These are phyloP conservation scores for Saccharomycopsis sp. DNA, from an alignment of 805 yeast species.

Conservation along the genomic window DNA sequence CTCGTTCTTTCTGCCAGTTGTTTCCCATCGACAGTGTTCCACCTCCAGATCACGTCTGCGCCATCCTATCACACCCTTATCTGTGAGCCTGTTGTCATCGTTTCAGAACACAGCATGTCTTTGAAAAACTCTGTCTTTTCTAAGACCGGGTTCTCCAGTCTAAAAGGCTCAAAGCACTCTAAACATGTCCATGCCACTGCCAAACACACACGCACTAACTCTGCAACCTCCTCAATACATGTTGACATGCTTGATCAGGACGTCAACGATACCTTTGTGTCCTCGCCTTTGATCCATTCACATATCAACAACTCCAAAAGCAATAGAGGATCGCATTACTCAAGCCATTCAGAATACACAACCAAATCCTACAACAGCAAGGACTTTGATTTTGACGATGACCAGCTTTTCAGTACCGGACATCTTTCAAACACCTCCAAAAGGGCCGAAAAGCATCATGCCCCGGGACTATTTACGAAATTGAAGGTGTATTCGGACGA, in stretches of 20 bases:
- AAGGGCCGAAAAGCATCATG: neutral
- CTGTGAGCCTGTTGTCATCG: neutral
- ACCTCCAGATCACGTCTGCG: neutral
- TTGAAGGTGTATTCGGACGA: conserved; percentile 18
- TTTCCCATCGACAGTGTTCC: neutral
- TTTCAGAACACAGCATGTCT: neutral
- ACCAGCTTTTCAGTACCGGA: neutral
- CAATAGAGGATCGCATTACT: neutral
- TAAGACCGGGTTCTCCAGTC: neutral
- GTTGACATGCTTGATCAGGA: conserved; percentile 1
- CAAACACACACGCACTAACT: neutral
- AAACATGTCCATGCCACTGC: neutral
- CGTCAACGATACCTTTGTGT: neutral
- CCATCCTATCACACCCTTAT: neutral
- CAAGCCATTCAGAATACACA: neutral
- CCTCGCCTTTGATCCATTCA: neutral
- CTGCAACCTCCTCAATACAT: neutral
- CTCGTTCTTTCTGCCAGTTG: neutral
- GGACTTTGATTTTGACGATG: conserved; percentile 3
- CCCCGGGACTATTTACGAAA: conserved; percentile 12
- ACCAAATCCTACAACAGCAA: neutral
- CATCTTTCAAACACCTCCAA: neutral
- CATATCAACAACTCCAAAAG: neutral
- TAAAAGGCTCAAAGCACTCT: neutral
- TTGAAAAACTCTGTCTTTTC: conserved; percentile 2